Conservation (phyloP, 345 rosid genomes). For the Corchorus olitorius region DNA sequence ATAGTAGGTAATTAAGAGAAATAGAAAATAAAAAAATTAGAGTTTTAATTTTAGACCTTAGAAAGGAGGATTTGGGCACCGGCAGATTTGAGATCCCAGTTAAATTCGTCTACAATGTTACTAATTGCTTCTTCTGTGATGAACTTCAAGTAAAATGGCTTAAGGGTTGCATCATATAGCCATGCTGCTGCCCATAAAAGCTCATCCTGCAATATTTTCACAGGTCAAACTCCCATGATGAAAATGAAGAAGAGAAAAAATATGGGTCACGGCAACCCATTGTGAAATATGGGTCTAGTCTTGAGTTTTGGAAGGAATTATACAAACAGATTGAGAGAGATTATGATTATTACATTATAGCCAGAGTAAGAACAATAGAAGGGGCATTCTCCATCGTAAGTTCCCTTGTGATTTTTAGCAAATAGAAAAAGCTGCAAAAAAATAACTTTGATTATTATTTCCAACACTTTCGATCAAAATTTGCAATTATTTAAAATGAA, state of each 20-base stretch:
- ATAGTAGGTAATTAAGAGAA: too few relatives aligned
- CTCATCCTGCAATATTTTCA: constrained; percentile 62
- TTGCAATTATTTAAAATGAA: neutral
- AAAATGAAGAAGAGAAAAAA: too few relatives aligned
- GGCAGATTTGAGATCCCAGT: constrained; percentile 94
- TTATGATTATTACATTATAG: constrained; percentile 60
- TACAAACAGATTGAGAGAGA: too few relatives aligned
- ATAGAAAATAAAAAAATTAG: too few relatives aligned
- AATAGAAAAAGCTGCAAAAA: constrained; percentile 63
- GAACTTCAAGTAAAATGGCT: constrained; percentile 40
- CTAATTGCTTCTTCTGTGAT: constrained; percentile 57
- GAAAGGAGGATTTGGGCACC: constrained; percentile 78
- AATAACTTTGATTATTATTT: too few relatives aligned
- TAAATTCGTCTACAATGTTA: constrained; percentile 72
- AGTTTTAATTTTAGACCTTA: constrained; percentile 36
- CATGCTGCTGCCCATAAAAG: constrained; percentile 95
- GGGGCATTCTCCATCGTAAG: constrained; percentile 95
- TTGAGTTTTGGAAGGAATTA: too few relatives aligned
- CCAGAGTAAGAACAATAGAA: constrained; percentile 94
- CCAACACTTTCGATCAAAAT: neutral
- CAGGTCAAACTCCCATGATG: too few relatives aligned
- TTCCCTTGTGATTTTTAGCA: constrained; percentile 68
- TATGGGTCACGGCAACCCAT: too few relatives aligned
- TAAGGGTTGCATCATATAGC: constrained; percentile 67
- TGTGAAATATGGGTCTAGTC: too few relatives aligned